Conservation (phyloP, 495 filamentous ascomycete genomes). For the Antarctomyces pellizariae region DNA sequence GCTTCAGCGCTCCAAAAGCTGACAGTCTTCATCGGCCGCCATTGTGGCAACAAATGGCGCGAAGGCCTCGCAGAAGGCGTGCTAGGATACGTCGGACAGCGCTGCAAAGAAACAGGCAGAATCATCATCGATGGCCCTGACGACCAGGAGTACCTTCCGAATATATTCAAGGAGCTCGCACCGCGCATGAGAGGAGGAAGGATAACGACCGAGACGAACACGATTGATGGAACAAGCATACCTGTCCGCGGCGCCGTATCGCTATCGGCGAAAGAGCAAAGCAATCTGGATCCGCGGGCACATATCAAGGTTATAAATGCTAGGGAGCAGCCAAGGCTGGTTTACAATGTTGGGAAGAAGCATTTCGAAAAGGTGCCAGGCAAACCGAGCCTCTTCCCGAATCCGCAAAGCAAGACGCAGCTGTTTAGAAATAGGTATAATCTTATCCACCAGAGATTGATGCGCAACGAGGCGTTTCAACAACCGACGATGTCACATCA, state of each 20-base stretch:
- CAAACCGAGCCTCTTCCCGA: conserved; percentile 55
- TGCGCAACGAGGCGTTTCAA: conserved; percentile 87
- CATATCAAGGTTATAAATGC: conserved; percentile 63
- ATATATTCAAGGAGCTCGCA: conserved; percentile 61
- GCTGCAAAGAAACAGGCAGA: conserved; percentile 70
- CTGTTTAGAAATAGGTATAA: conserved; percentile 79
- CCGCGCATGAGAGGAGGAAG: conserved; percentile 64
- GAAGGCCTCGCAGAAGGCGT: conserved; percentile 84
- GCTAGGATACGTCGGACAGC: conserved; percentile 70
- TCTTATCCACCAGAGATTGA: conserved; percentile 67
- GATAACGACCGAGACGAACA: conserved; percentile 32
- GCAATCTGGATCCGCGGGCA: conserved; percentile 44
- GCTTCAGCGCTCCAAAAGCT: conserved; percentile 66
- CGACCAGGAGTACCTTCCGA: conserved; percentile 45
- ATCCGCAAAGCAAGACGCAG: conserved; percentile 56
- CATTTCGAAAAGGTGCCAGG: conserved; percentile 52
- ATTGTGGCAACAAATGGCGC: conserved; percentile 90
- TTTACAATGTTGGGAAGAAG: conserved; percentile 72
- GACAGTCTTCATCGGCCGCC: conserved; percentile 69
- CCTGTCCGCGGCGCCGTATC: too few species aligned
- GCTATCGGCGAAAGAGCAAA: too few species aligned
- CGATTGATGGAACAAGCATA: too few species aligned
- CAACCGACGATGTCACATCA: conserved; percentile 36
- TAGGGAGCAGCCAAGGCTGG: conserved; percentile 65
- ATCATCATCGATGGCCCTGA: conserved; percentile 79